Evolutionary conservation across 805 yeast species (phyloP).

Genomic region (Kodamaea neixiangensis): DNA sequence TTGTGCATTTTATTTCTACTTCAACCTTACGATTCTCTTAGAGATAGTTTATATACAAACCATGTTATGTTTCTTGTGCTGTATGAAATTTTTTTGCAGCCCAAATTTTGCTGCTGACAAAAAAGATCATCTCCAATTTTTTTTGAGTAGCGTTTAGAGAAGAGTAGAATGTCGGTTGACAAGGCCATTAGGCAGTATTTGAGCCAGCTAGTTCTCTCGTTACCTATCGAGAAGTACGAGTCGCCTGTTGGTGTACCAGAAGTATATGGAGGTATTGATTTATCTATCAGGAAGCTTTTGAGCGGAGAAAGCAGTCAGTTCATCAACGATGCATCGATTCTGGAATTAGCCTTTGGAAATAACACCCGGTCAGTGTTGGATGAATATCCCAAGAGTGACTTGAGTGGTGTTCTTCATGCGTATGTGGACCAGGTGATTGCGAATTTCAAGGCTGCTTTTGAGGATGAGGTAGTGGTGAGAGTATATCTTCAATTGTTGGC

Average conservation of each 20-base stretch:
- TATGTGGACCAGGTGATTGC: conserved; percentile 17
- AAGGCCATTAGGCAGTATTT: conserved; percentile 16
- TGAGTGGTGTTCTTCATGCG: conserved; percentile 20
- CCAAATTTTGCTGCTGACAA: background rate
- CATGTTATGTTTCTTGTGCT: background rate
- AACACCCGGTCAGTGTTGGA: conserved; percentile 16
- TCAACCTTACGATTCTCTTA: background rate
- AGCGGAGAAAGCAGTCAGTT: conserved; percentile 29
- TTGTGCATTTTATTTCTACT: background rate
- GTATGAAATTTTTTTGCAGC: conserved; percentile 1
- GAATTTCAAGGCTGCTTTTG: conserved; percentile 14
- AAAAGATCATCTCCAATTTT: background rate
- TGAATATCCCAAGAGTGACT: conserved; percentile 23
- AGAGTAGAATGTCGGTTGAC: background rate
- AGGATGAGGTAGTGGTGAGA: conserved; percentile 12
- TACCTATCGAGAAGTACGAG: conserved; percentile 19
- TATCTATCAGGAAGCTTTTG: conserved; percentile 21
- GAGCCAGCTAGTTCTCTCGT: conserved; percentile 21
- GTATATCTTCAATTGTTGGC: conserved; percentile 45
- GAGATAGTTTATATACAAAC: conserved; percentile 1
- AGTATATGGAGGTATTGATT: conserved; percentile 11
- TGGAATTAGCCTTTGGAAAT: conserved; percentile 18
- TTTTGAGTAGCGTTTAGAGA: background rate
- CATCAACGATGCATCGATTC: conserved; percentile 22
- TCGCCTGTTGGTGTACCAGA: conserved; percentile 7